Conservation (phyloP, 2,329 filamentous ascomycete species). For the Fusarium sp. region DNA sequence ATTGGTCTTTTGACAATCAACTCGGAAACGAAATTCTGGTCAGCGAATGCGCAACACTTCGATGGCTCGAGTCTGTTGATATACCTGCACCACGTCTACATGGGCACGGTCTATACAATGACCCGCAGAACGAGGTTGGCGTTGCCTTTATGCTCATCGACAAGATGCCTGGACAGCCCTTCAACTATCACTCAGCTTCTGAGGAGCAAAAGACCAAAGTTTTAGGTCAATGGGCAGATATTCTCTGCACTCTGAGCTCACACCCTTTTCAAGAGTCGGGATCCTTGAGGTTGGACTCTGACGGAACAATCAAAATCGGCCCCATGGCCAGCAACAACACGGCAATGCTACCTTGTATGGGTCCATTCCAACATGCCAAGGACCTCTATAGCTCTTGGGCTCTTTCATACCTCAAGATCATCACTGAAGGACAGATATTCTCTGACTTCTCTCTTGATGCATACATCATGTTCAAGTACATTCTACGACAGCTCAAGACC, state of each 20-base stretch:
- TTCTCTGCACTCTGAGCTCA: neutral
- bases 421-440: conserved; percentile 44
- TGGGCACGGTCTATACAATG: conserved; percentile 35
- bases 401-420: conserved; percentile 37
- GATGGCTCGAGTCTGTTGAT: conserved; percentile 42
- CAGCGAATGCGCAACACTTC: conserved; percentile 25
- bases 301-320: conserved; percentile 13
- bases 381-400: conserved; percentile 37
- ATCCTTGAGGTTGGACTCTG: conserved; percentile 6
- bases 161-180: conserved; percentile 38
- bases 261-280: conserved; percentile 12
- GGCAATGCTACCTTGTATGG: conserved; percentile 20
- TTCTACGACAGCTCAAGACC: conserved; percentile 38
- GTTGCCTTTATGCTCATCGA: conserved; percentile 45
- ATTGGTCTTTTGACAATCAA: conserved; percentile 8
- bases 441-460: conserved; percentile 34
- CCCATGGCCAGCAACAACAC: conserved; percentile 19
- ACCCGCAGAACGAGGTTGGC: conserved; percentile 38
- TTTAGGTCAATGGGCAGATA: neutral
- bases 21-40: conserved; percentile 14
- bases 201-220: conserved; percentile 35
- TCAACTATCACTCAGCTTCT: conserved; percentile 28
- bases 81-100: conserved; percentile 39
- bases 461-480: conserved; percentile 53
- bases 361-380: conserved; percentile 17